Conservation (phyloP, 108 stramenopile genomes). For the Cyclotella sp. region DNA sequence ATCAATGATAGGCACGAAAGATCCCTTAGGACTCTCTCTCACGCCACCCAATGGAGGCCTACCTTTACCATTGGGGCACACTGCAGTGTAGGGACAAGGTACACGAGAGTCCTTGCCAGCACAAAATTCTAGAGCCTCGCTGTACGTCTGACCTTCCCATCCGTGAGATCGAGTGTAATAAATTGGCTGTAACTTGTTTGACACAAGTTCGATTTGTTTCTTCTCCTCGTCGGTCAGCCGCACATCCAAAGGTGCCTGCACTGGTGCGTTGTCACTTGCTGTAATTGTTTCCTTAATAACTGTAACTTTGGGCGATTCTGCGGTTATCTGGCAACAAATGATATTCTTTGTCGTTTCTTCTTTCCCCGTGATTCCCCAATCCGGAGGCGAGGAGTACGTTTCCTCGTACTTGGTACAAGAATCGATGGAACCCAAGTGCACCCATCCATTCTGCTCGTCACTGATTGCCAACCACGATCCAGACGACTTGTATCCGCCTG, state of each 20-base stretch:
- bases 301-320: neutral
- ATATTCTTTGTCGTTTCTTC: constrained; percentile 18
- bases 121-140: constrained; percentile 31
- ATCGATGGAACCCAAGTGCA: neutral
- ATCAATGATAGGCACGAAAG: constrained; percentile 24
- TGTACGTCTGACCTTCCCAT: constrained; percentile 34
- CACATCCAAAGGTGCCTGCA: neutral
- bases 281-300: neutral
- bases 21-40: neutral
- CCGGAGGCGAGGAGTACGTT: neutral
- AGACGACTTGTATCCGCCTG: neutral
- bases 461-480: constrained; percentile 3
- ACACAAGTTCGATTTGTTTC: constrained; percentile 18
- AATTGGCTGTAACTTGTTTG: constrained; percentile 8
- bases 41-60: constrained; percentile 19
- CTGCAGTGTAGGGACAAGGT: constrained; percentile 25
- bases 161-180: constrained; percentile 31
- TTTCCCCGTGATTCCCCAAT: constrained; percentile 13
- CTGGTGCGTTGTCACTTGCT: neutral
- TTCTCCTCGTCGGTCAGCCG: neutral
- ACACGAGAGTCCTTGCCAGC: constrained; percentile 8
- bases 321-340: constrained; percentile 13
- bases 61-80: constrained; percentile 26
- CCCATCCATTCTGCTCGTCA: constrained; percentile 2
- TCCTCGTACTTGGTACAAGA: constrained; percentile 5